phyloP scores from a whole-genome alignment of 225 moss, liverwort and hornwort species.

The Neckera pumila region DNA sequence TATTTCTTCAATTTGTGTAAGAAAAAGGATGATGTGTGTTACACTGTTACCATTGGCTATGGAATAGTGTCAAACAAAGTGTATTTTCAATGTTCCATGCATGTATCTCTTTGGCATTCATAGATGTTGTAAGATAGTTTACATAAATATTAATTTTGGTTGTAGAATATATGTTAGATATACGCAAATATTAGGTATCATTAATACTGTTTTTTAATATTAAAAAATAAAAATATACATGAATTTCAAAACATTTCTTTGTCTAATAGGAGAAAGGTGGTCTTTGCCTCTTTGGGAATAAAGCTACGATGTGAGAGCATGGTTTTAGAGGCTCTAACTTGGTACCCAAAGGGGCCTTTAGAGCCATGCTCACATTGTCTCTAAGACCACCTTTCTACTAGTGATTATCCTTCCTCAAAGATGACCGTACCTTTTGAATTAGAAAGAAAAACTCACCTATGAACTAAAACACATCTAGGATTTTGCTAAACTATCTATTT shows the following conservation, averaged over 20 bases:
- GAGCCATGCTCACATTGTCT: neutral
- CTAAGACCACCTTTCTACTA: too few species aligned
- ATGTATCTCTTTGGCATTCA: too few species aligned
- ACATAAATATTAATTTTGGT: neutral
- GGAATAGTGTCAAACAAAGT: accelerated
- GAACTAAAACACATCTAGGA: too few species aligned
- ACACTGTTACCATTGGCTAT: neutral
- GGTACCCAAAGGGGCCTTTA: neutral
- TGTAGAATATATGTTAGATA: neutral
- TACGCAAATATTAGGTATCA: neutral
- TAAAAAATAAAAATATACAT: neutral
- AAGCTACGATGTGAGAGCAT: neutral
- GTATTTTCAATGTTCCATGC: too few species aligned
- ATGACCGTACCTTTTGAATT: neutral
- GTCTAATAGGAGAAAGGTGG: neutral
- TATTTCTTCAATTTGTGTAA: neutral
- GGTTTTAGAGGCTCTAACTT: neutral
- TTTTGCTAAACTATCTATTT: too few species aligned
- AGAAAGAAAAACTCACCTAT: neutral
- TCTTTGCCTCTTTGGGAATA: accelerated
- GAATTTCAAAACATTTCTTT: too few species aligned
- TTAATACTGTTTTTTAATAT: neutral
- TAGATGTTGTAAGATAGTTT: neutral
- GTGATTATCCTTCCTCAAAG: neutral
- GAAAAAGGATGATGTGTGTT: neutral